phyloP scores from a whole-genome alignment of 176 grass and related monocot genomes.

The Canna indica region DNA sequence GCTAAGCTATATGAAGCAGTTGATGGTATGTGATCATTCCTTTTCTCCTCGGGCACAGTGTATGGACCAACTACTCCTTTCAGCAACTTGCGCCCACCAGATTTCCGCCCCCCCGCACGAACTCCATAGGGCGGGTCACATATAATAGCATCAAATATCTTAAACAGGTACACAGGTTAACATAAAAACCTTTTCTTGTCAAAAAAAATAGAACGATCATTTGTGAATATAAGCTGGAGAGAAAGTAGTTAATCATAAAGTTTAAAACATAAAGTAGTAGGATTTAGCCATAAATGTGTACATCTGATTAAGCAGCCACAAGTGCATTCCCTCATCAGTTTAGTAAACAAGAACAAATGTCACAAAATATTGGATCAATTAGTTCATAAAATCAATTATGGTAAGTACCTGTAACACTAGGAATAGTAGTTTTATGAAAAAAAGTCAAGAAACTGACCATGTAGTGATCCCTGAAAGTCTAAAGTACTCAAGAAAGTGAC shows the following conservation, averaged over 20 bases:
- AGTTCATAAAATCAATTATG: not conserved
- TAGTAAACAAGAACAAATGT: not conserved
- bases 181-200: not conserved
- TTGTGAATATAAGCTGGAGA: not conserved
- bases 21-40: conserved; percentile 77
- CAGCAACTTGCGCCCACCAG: conserved; percentile 67
- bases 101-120: conserved; percentile 82
- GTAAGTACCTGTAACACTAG: no score
- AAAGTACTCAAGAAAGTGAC: not conserved
- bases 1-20: conserved; percentile 69
- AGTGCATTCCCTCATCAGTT: not conserved
- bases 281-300: not conserved
- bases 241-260: not conserved
- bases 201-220: no score
- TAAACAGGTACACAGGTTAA: conserved; percentile 1
- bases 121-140: conserved; percentile 96
- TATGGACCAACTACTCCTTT: conserved; percentile 66
- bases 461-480: not conserved
- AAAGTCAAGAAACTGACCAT: not conserved
- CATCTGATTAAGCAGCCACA: not conserved
- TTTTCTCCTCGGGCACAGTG: conserved; percentile 82
- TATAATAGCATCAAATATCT: conserved; percentile 87
- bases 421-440: not conserved
- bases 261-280: not conserved
- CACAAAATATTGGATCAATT: not conserved